phyloP scores from a whole-genome alignment of 768 basidiomycete species.

The Heimioporus sp. region DNA sequence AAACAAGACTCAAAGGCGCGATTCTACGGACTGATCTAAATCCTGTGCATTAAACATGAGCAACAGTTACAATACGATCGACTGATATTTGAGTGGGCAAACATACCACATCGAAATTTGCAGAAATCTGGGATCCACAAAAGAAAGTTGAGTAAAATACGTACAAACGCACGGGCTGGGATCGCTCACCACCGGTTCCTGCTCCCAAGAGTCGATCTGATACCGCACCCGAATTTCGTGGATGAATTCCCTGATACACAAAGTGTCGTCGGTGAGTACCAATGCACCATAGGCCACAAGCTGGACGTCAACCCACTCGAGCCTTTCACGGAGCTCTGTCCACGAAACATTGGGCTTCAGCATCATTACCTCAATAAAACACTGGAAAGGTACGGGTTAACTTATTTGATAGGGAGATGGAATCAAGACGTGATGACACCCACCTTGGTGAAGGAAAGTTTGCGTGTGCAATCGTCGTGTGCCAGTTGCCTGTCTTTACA shows the following conservation, averaged over 20 bases:
- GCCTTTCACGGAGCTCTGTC: neutral
- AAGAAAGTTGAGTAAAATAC: neutral
- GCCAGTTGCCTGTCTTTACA: conserved; percentile 10
- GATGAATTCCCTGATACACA: neutral
- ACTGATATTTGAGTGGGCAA: neutral
- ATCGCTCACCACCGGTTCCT: conserved; percentile 5
- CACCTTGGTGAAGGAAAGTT: conserved; percentile 10
- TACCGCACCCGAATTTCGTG: neutral
- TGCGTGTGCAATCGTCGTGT: conserved; percentile 6
- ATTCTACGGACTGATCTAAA: neutral
- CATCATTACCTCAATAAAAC: neutral
- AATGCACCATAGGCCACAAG: neutral
- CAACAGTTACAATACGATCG: neutral
- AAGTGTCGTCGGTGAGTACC: neutral
- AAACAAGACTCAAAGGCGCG: too few relatives aligned
- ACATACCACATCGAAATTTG: conserved; percentile 1
- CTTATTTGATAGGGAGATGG: neutral
- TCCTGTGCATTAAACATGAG: neutral
- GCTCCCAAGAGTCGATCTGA: neutral
- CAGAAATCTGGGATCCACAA: neutral
- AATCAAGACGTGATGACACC: neutral
- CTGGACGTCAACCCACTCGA: neutral
- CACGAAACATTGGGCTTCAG: neutral
- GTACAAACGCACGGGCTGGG: neutral
- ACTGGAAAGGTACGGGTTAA: neutral